Evolutionary conservation across 495 filamentous ascomycete species (phyloP).

Genomic region (Penicillium subrubescens): DNA sequence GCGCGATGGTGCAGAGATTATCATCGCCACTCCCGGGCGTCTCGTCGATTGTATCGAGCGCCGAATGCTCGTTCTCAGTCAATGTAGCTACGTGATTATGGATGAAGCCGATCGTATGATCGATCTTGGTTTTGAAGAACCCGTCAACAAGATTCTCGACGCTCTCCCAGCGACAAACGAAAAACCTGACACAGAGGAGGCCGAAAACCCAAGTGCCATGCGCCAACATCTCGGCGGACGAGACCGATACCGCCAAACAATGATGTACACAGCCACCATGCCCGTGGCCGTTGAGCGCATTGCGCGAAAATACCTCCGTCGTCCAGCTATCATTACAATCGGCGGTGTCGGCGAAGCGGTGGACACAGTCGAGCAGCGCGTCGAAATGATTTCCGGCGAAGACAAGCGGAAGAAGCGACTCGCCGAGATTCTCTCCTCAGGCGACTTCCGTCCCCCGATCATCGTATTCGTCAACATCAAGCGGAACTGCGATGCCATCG

Average conservation of each 20-base stretch:
- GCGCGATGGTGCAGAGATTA: slow-evolving; percentile 96
- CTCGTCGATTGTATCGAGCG: slow-evolving; percentile 96
- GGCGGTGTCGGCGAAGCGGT: slow-evolving; percentile 97
- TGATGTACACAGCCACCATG: slow-evolving; percentile 99
- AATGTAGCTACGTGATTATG: slow-evolving; percentile 98
- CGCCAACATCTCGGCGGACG: slow-evolving; percentile 77
- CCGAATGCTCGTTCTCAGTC: slow-evolving; percentile 84
- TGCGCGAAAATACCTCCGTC: slow-evolving; percentile 90
- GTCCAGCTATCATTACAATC: slow-evolving; percentile 93
- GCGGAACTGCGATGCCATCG: slow-evolving; percentile 95
- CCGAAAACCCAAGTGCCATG: slow-evolving; percentile 86
- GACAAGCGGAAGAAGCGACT: slow-evolving; percentile 98
- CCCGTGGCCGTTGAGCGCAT: slow-evolving; percentile 91
- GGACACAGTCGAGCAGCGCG: slow-evolving; percentile 96
- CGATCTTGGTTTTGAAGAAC: slow-evolving; percentile 96
- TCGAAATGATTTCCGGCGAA: slow-evolving; percentile 89
- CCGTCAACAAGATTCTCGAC: slow-evolving; percentile 96
- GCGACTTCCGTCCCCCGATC: slow-evolving; percentile 88
- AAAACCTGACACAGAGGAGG: slow-evolving; percentile 94
- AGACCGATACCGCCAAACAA: slow-evolving; percentile 93
- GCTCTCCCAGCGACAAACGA: slow-evolving; percentile 94
- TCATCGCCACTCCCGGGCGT: slow-evolving; percentile 97
- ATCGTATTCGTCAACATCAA: slow-evolving; percentile 99
- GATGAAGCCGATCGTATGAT: slow-evolving; percentile 99
- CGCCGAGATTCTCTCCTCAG: slow-evolving; percentile 80